Base-by-base conservation (phyloP, 2,329 filamentous ascomycete species). In the Xenosphaeropsis pyriputrescens region DNA sequence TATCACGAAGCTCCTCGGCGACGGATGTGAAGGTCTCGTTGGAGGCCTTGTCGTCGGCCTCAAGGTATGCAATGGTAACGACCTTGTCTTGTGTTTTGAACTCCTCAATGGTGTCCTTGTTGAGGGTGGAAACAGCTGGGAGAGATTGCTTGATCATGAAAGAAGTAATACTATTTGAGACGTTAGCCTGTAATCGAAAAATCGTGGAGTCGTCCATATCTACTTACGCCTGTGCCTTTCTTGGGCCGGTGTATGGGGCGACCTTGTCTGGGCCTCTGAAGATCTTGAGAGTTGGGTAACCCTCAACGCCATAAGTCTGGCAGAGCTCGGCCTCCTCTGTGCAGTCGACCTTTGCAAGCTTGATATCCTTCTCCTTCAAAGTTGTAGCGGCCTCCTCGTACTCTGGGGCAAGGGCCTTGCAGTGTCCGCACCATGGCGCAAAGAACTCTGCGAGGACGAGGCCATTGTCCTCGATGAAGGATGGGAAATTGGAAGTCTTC, bases 91-190 rank as follows among this genome's bases (percentile, higher is more conserved):
- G 77, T 43, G 80, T 89, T 79, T 96, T 96, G 79, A 98, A 94
- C 53, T 94, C 88, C 57, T 88, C 84, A 39, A 95, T 67, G 42
- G 79, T 85, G 47, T 89, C 84, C 60, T 81, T 77, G 52, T 73
- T 79, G 42, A 98, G 72, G 46, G 72, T 56, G 5, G 91, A 95
- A 47, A 98, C 88, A 47, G 91, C 83, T 38, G 91, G 91, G 43
- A 98, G 75, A 18, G 85, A 84, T 68, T 96, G 91, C 75, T 96
- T 98, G 61, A 85, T 81, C 91, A 98, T 98, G 72, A 94, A 96
- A 48, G 78, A 79, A 35, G 72, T 70, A 57, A 79, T 79, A 45
- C 70, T 75, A 41, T 8, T 32, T 19, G 17, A 22, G 32, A 14
- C 5, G 14, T 35, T 34, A 42, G 35, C 48, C 29, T 45, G 39